These are phyloP conservation scores for Hyphodiscus sp. DNA, from an alignment of 2,329 filamentous ascomycete genomes.

Conservation along the genomic window DNA sequence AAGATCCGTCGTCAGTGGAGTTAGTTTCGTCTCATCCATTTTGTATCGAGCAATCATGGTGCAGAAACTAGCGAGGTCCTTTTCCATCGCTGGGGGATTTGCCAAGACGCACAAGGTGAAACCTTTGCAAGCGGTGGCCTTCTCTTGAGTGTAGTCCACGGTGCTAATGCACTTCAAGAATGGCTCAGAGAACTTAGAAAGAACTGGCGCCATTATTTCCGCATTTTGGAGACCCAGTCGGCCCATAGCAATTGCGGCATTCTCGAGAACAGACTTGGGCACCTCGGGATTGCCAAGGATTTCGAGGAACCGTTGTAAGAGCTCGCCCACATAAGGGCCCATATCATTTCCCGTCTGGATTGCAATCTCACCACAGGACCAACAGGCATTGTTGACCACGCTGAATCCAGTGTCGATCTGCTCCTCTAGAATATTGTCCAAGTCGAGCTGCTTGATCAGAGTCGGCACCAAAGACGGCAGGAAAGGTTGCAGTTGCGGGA, in stretches of 20 bases:
- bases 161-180: conserved; percentile 79
- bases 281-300: conserved; percentile 84
- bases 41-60: conserved; percentile 73
- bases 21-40: conserved; percentile 46
- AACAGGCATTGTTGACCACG: conserved; percentile 97
- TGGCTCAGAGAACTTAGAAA: conserved; percentile 72
- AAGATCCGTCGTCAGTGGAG: conserved; percentile 25
- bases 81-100: conserved; percentile 91
- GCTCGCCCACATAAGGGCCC: conserved; percentile 66
- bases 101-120: conserved; percentile 78
- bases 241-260: conserved; percentile 88
- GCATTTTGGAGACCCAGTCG: conserved; percentile 76
- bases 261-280: conserved; percentile 82
- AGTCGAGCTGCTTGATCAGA: conserved; percentile 80
- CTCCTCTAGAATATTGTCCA: conserved; percentile 69
- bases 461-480: conserved; percentile 70
- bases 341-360: conserved; percentile 71
- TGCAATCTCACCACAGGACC: conserved; percentile 90
- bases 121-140: conserved; percentile 86
- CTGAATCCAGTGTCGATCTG: conserved; percentile 81
- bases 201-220: conserved; percentile 68
- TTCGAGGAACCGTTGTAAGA: conserved; percentile 70
- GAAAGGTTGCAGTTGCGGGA: conserved; percentile 68
- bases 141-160: conserved; percentile 85
- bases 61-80: conserved; percentile 76